Evolutionary conservation across 1,284 basidiomycete genomes (phyloP).

Genomic region (Somion occarium): DNA sequence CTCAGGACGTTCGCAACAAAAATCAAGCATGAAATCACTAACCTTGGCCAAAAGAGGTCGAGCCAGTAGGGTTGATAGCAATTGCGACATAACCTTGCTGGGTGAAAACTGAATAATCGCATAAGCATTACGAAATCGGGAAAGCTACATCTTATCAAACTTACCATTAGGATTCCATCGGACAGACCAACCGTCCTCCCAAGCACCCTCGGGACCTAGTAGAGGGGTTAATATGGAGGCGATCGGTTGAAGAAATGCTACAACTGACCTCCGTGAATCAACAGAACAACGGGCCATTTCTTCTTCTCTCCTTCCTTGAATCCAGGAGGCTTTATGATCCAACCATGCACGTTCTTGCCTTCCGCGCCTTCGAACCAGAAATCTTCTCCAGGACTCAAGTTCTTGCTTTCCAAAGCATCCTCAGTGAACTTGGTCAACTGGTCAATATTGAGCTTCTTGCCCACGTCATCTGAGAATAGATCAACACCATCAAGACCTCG

Average conservation of each 20-base stretch:
- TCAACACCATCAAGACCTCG: constrained; percentile 30
- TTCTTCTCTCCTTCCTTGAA: constrained; percentile 62
- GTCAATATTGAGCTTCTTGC: constrained; percentile 31
- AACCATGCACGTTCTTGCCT: constrained; percentile 74
- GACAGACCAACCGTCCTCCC: constrained; percentile 81
- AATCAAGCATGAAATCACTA: constrained; percentile 5
- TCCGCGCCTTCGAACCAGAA: constrained; percentile 85
- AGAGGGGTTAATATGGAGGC: constrained; percentile 3
- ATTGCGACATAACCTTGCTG: constrained; percentile 84
- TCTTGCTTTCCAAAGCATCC: constrained; percentile 50
- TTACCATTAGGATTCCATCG: constrained; percentile 85
- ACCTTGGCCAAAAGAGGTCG: constrained; percentile 86
- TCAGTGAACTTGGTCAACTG: constrained; percentile 62
- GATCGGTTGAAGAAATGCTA: not conserved
- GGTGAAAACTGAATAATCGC: constrained; percentile 51
- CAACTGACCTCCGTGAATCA: constrained; percentile 66
- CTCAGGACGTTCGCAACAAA: not conserved
- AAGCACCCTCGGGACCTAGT: constrained; percentile 70
- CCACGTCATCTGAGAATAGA: not conserved
- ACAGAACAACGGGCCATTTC: constrained; percentile 69
- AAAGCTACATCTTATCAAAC: constrained; percentile 13
- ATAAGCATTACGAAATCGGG: not conserved
- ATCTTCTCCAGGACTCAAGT: constrained; percentile 60
- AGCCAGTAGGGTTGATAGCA: constrained; percentile 86
- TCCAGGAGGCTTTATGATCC: constrained; percentile 74